A percentile compares a stretch with the other conserved stretches of the same genome.
Conservation (phyloP, 441 rosid species). For the Geranium incanum region DNA sequence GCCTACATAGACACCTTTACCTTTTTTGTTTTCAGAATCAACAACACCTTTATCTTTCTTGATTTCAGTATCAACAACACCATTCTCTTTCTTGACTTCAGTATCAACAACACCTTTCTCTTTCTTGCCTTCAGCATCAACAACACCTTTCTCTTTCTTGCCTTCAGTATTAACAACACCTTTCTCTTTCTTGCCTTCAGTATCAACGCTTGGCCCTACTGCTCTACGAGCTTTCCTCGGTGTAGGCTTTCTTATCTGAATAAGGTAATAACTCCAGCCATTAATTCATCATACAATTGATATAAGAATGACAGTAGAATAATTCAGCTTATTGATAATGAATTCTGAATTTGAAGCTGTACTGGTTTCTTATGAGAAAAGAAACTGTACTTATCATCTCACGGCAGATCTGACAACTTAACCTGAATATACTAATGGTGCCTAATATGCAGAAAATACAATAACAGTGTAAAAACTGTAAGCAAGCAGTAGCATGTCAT, state of each 20-base stretch:
- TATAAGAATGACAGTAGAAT: constrained; percentile 8
- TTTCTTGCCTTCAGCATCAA: too few relatives aligned
- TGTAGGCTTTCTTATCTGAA: constrained; percentile 25
- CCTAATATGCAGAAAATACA: not conserved
- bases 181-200: constrained; percentile 24
- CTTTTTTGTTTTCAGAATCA: constrained; percentile 19
- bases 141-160: constrained; percentile 23
- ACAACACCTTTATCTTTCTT: too few relatives aligned
- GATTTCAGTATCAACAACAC: too few relatives aligned
- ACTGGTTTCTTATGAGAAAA: too few relatives aligned
- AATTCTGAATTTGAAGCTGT: not conserved
- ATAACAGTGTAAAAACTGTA: not conserved
- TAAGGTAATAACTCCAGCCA: constrained; percentile 13
- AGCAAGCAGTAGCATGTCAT: not conserved
- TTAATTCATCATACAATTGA: constrained; percentile 10
- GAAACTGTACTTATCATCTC: too few relatives aligned
- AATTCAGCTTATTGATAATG: not conserved
- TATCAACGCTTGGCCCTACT: constrained; percentile 7
- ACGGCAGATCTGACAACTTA: not conserved
- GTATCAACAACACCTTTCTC: too few relatives aligned
- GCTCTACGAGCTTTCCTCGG: constrained; percentile 17
- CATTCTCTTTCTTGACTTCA: too few relatives aligned
- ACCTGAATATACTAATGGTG: not conserved
- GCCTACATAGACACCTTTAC: constrained; percentile 60
- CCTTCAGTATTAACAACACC: constrained; percentile 21